Percentiles rank a stretch among this genome's conserved stretches.
phyloP scores from a whole-genome alignment of 2,329 filamentous ascomycete species.

The Hypoxylon sp. region DNA sequence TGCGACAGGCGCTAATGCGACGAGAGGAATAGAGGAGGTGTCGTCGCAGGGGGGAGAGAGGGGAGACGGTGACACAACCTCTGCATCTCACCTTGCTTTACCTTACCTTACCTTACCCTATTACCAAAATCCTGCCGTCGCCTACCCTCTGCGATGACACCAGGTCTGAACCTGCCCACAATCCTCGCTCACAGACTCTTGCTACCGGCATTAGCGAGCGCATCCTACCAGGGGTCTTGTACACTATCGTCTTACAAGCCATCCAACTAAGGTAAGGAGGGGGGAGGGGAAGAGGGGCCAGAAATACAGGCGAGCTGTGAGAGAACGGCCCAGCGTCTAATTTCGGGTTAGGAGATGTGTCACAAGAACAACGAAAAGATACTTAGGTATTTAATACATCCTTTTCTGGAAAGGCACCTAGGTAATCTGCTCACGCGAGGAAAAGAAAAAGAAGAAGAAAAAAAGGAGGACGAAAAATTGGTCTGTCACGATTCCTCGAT shows the following conservation, averaged over 20 bases:
- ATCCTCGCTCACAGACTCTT: conserved; percentile 19
- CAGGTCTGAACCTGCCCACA: neutral
- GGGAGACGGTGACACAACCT: conserved; percentile 25
- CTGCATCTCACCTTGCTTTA: conserved; percentile 5
- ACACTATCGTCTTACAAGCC: conserved; percentile 1
- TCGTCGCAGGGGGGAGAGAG: conserved; percentile 6
- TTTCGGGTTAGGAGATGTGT: conserved; percentile 10
- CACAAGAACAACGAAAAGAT: conserved; percentile 22
- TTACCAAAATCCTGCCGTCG: neutral
- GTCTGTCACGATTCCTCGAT: conserved; percentile 20
- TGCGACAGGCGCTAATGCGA: conserved; percentile 23
- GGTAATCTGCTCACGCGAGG: conserved; percentile 9
- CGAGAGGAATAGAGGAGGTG: no score
- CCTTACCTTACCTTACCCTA: conserved; percentile 28
- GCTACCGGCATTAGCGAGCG: conserved; percentile 32
- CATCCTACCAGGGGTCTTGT: conserved; percentile 3
- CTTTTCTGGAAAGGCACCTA: neutral
- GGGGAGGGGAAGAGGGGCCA: neutral
- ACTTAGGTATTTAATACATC: no score
- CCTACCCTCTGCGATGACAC: conserved; percentile 27
- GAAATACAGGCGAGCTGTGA: no score
- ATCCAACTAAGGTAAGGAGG: neutral
- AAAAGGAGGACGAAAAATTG: no score
- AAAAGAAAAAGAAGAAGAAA: no score
- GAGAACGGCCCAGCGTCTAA: neutral